Percentiles rank a stretch among this genome's conserved stretches.
phyloP scores from a whole-genome alignment of 1,139 yeast genomes.

The Yamadazyma atlantica region DNA sequence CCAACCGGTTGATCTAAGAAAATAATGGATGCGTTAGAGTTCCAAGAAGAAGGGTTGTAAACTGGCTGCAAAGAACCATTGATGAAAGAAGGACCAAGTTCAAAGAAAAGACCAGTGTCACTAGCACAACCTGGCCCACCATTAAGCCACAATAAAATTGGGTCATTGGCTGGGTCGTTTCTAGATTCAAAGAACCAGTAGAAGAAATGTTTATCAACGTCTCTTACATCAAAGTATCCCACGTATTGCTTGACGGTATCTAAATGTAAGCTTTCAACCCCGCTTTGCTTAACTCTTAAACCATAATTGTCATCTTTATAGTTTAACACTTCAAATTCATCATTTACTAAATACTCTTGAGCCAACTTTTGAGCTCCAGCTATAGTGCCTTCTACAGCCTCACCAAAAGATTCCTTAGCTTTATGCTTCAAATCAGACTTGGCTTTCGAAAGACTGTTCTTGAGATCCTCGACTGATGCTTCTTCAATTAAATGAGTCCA shows the following conservation, averaged over 20 bases:
- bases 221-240: slow-evolving; percentile 54
- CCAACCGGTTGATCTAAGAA: slow-evolving; percentile 90
- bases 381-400: not conserved
- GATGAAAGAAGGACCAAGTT: slow-evolving; percentile 78
- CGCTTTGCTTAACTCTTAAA: slow-evolving; percentile 9
- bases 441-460: not conserved
- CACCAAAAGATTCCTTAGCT: not conserved
- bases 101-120: slow-evolving; percentile 79
- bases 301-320: slow-evolving; percentile 7
- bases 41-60: slow-evolving; percentile 78
- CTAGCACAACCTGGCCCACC: slow-evolving; percentile 41
- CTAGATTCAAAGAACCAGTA: slow-evolving; percentile 87
- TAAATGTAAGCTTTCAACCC: slow-evolving; percentile 28
- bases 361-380: not conserved
- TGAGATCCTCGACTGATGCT: slow-evolving; percentile 1
- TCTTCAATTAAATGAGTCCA: slow-evolving; percentile 6
- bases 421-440: not conserved
- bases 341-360: not conserved
- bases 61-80: slow-evolving; percentile 61
- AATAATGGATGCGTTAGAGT: slow-evolving; percentile 78
- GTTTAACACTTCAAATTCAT: slow-evolving; percentile 3
- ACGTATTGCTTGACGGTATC: slow-evolving; percentile 58
- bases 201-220: slow-evolving; percentile 65
- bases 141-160: slow-evolving; percentile 64
- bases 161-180: slow-evolving; percentile 80